Conservation (phyloP, 2,329 filamentous ascomycete species). For the Colletotrichum echinochloae region DNA sequence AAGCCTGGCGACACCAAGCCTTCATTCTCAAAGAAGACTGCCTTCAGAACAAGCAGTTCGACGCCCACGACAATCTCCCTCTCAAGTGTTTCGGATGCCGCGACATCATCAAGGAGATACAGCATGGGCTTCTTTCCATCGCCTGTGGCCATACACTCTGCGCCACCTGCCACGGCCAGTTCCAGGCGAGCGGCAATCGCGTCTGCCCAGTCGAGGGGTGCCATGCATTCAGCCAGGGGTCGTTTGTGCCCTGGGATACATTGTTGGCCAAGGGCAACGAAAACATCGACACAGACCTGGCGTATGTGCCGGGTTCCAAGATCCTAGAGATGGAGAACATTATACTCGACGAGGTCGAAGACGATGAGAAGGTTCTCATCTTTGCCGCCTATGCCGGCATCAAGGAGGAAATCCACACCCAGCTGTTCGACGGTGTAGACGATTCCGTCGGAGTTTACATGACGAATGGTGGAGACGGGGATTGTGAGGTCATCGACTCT, state of each 20-base stretch:
- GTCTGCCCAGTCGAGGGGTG: conserved; percentile 1
- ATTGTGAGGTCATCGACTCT: conserved; percentile 40
- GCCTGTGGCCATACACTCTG: conserved; percentile 34
- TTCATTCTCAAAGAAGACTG: conserved; percentile 13
- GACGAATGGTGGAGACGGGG: conserved; percentile 10
- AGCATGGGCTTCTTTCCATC: conserved; percentile 7
- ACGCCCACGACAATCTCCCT: neutral
- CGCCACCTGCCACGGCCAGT: neutral
- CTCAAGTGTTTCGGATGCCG: conserved; percentile 11
- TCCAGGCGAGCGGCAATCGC: neutral
- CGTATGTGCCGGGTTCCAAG: conserved; percentile 31
- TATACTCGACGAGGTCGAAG: conserved; percentile 43
- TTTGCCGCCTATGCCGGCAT: conserved; percentile 53
- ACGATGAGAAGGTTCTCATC: conserved; percentile 48
- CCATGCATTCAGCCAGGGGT: neutral
- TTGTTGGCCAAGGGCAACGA: neutral
- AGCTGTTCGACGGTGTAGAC: conserved; percentile 33
- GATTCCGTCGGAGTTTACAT: conserved; percentile 39
- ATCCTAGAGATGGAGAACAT: conserved; percentile 44
- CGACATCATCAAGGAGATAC: neutral
- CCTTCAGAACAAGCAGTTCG: neutral
- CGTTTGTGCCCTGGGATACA: conserved; percentile 1
- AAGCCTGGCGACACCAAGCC: conserved; percentile 3
- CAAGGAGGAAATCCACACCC: conserved; percentile 43
- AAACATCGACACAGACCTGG: neutral